A percentile compares a stretch with the other conserved stretches of the same genome.
Evolutionary conservation across 2,329 filamentous ascomycete species (phyloP).

Genomic region (Kalmusia sp.): DNA sequence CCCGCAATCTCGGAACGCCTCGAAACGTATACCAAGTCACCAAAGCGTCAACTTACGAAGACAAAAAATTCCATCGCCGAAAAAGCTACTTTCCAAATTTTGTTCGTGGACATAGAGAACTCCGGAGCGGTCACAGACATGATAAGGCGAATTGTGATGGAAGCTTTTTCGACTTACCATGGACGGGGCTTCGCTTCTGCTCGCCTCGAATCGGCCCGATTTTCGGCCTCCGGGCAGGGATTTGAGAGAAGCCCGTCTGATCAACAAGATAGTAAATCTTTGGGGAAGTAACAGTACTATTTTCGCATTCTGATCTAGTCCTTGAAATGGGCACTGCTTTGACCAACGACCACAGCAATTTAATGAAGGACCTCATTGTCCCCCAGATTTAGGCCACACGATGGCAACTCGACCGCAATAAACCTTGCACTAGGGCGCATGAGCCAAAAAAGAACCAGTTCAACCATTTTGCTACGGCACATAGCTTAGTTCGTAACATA

Average conservation of each 20-base stretch:
- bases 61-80: neutral
- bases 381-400: too few species aligned
- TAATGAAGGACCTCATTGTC: too few species aligned
- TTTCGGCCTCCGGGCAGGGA: slow-evolving; percentile 9
- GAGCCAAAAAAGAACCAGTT: too few species aligned
- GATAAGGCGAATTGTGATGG: slow-evolving; percentile 4
- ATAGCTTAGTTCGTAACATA: too few species aligned
- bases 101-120: neutral
- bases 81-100: neutral
- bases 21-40: neutral
- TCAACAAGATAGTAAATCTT: slow-evolving; percentile 15
- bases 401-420: too few species aligned
- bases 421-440: too few species aligned
- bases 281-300: too few species aligned
- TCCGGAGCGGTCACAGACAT: neutral
- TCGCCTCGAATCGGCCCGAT: slow-evolving; percentile 7
- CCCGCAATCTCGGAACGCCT: slow-evolving; percentile 1
- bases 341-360: too few species aligned
- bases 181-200: slow-evolving; percentile 13
- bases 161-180: slow-evolving; percentile 10
- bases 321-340: too few species aligned
- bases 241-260: slow-evolving; percentile 6
- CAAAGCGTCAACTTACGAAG: neutral
- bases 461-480: too few species aligned
- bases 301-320: too few species aligned